phyloP scores from a whole-genome alignment of 495 filamentous ascomycete genomes.

The Neurospora intermedia region DNA sequence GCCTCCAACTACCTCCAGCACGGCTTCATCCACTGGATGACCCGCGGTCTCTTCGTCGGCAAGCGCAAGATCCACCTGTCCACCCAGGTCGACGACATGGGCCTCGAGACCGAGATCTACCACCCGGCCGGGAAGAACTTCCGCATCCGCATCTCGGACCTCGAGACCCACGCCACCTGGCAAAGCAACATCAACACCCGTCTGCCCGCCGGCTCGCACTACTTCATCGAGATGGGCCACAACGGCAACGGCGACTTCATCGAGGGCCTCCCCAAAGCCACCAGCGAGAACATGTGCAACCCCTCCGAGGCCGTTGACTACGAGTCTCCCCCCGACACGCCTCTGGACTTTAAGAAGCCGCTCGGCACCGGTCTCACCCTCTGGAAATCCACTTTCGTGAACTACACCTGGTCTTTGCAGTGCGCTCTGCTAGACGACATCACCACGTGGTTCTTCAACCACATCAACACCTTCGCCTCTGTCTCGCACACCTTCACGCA shows the following conservation, averaged over 20 bases:
- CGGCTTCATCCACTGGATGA: conserved; percentile 54
- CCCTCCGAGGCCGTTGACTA: conserved; percentile 15
- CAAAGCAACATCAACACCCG: conserved; percentile 37
- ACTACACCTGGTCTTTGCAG: conserved; percentile 36
- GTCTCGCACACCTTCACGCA: conserved; percentile 58
- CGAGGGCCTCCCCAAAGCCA: conserved; percentile 21
- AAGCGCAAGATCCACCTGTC: conserved; percentile 45
- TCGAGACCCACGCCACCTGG: conserved; percentile 41
- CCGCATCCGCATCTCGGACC: conserved; percentile 40
- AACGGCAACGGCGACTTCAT: conserved; percentile 54
- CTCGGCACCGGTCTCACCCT: conserved; percentile 44
- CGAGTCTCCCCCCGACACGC: conserved; percentile 36
- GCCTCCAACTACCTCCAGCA: conserved; percentile 49
- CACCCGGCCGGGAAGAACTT: conserved; percentile 28
- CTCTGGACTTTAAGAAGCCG: conserved; percentile 46
- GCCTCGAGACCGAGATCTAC: conserved; percentile 47
- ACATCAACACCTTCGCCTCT: conserved; percentile 42
- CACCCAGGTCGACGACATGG: conserved; percentile 59
- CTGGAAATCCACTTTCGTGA: conserved; percentile 39
- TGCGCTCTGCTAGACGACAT: conserved; percentile 42
- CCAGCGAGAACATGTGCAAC: conserved; percentile 4
- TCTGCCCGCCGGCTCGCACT: conserved; percentile 45
- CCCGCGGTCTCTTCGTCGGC: conserved; percentile 44
- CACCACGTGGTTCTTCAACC: conserved; percentile 40
- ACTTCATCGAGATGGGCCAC: conserved; percentile 47